A percentile compares a stretch with the other conserved stretches of the same genome.
Evolutionary conservation across 768 basidiomycete genomes (phyloP).

Genomic region (Russula sp.): DNA sequence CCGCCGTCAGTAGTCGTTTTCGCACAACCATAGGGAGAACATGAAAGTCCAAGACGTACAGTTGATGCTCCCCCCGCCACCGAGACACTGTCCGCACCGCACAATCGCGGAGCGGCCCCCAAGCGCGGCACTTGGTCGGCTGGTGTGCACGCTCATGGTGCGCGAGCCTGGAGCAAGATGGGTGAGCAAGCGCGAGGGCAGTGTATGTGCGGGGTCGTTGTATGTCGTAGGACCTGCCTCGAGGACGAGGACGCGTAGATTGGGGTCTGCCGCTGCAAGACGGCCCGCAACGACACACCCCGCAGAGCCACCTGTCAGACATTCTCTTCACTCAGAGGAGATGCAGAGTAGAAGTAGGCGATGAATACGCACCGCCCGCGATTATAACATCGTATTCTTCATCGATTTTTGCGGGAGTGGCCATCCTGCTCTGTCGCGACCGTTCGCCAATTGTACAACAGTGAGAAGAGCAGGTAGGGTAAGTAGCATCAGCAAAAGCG

Average conservation of each 20-base stretch:
- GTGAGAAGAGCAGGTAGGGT: neutral
- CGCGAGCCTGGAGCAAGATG: conserved; percentile 38
- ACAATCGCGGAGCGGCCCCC: conserved; percentile 42
- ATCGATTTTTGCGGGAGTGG: neutral
- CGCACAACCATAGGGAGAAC: neutral
- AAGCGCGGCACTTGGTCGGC: conserved; percentile 38
- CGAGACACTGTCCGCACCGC: conserved; percentile 45
- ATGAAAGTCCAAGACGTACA: conserved; percentile 27
- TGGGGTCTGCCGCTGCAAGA: conserved; percentile 47
- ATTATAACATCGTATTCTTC: conserved; percentile 46
- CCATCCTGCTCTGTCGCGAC: neutral
- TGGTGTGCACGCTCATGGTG: conserved; percentile 40
- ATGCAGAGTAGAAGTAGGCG: neutral
- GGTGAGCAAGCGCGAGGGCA: conserved; percentile 46
- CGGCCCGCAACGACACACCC: conserved; percentile 53
- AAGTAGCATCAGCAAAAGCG: neutral
- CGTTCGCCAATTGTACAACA: neutral
- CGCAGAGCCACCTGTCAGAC: conserved; percentile 39
- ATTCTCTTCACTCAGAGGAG: neutral
- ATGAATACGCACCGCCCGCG: conserved; percentile 43
- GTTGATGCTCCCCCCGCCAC: conserved; percentile 60
- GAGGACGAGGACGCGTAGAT: conserved; percentile 51
- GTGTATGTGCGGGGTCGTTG: conserved; percentile 42
- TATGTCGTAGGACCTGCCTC: conserved; percentile 52
- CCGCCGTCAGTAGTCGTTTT: neutral